Percentiles rank a stretch among this genome's conserved stretches.
Conservation (phyloP, 106 monocot genomes). For the Acanthochlamys bracteata region DNA sequence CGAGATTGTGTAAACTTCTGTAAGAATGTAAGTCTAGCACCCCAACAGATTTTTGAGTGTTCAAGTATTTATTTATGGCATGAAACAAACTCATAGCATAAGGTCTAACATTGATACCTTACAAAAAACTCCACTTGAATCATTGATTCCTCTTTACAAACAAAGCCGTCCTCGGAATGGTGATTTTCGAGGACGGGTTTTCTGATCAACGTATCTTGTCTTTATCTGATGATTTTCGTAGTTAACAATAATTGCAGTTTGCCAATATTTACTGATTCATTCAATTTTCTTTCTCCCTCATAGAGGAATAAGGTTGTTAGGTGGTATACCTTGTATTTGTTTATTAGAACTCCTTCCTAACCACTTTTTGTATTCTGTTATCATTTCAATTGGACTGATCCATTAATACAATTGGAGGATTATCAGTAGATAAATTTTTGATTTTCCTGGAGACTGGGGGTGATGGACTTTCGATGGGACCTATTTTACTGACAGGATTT, state of each 20-base stretch:
- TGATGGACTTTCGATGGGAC: conserved; percentile 11
- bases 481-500: conserved; percentile 16
- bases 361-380: background rate
- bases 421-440: conserved; percentile 7
- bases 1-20: too few species aligned
- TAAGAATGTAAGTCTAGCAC: too few species aligned
- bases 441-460: conserved; percentile 11
- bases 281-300: background rate
- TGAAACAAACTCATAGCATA: too few species aligned
- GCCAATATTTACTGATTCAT: background rate
- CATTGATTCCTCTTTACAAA: too few species aligned
- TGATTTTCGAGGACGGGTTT: too few species aligned
- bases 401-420: conserved; percentile 8
- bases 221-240: conserved; percentile 4
- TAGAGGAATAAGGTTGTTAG: background rate
- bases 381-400: conserved; percentile 10
- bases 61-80: too few species aligned
- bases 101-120: too few species aligned
- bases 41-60: too few species aligned
- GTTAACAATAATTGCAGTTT: conserved; percentile 7
- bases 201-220: conserved; percentile 8
- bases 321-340: conserved; percentile 5
- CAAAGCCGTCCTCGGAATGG: too few species aligned
- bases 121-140: too few species aligned
- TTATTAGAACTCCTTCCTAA: background rate